Percentiles rank a stretch among this genome's conserved stretches.
Conservation (phyloP, 1,139 yeast species). For the Pichia terricola region DNA sequence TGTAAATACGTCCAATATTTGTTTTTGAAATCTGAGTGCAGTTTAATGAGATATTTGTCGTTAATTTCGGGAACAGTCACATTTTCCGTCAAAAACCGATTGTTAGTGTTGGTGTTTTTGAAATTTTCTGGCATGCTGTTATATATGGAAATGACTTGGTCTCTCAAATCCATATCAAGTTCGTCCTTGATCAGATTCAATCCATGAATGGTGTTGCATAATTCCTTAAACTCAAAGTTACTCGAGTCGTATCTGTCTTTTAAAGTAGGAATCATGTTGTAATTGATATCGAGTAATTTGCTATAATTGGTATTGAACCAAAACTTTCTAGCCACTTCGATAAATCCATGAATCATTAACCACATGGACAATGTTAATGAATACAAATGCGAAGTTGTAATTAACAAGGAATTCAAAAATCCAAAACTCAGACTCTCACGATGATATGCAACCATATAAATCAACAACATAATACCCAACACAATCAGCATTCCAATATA, state of each 20-base stretch:
- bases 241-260: slow-evolving; percentile 62
- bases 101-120: neutral
- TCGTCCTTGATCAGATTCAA: slow-evolving; percentile 25
- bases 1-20: slow-evolving; percentile 34
- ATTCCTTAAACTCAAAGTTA: slow-evolving; percentile 52
- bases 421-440: slow-evolving; percentile 45
- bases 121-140: slow-evolving; percentile 21
- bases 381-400: slow-evolving; percentile 75
- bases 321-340: slow-evolving; percentile 51
- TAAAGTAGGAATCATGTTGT: slow-evolving; percentile 45
- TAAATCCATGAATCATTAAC: slow-evolving; percentile 79
- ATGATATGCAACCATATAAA: slow-evolving; percentile 49
- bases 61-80: neutral
- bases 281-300: slow-evolving; percentile 33
- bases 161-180: slow-evolving; percentile 23
- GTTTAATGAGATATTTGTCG: neutral
- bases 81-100: neutral
- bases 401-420: slow-evolving; percentile 57
- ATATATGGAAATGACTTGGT: slow-evolving; percentile 21
- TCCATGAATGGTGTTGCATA: slow-evolving; percentile 50
- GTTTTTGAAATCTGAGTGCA: slow-evolving; percentile 32
- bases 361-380: slow-evolving; percentile 67
- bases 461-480: slow-evolving; percentile 42
- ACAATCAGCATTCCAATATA: slow-evolving; percentile 53
- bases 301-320: slow-evolving; percentile 33